Evolutionary conservation across 2,329 filamentous ascomycete species (phyloP).

Genomic region (Calonectria montana): DNA sequence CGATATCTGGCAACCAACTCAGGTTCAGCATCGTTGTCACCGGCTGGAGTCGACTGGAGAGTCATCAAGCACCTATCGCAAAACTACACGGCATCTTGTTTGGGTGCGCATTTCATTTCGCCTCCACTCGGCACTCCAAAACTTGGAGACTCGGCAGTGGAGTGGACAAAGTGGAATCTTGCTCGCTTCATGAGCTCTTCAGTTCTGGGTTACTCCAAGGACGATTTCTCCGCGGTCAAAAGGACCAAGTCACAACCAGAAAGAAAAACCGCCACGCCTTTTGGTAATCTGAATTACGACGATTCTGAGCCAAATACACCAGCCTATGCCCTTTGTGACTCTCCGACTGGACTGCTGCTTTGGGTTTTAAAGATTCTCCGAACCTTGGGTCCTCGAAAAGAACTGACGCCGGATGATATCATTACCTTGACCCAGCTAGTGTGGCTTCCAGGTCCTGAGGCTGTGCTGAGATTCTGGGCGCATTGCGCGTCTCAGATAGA

Average conservation of each 20-base stretch:
- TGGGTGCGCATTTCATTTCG: conserved; percentile 71
- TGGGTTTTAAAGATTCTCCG: conserved; percentile 63
- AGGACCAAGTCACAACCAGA: conserved; percentile 30
- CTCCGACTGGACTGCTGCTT: conserved; percentile 67
- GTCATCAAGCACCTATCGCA: conserved; percentile 61
- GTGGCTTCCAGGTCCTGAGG: conserved; percentile 75
- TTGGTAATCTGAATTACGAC: conserved; percentile 45
- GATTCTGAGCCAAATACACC: conserved; percentile 64
- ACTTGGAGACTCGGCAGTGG: conserved; percentile 54
- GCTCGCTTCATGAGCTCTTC: conserved; percentile 61
- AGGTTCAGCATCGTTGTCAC: conserved; percentile 58
- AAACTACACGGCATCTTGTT: conserved; percentile 60
- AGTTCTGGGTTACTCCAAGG: conserved; percentile 66
- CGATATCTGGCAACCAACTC: conserved; percentile 68
- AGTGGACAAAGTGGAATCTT: conserved; percentile 67
- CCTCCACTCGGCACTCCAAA: conserved; percentile 65
- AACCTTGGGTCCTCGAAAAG: conserved; percentile 52
- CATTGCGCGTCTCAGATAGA: conserved; percentile 53
- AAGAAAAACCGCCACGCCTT: conserved; percentile 29
- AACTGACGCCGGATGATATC: conserved; percentile 63
- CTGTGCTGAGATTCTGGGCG: conserved; percentile 67
- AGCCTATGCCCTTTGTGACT: conserved; percentile 71
- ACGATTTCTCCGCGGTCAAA: conserved; percentile 61
- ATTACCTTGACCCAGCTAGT: conserved; percentile 71
- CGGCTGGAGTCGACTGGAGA: conserved; percentile 64